Percentiles rank a stretch among this genome's conserved stretches.
Conservation (phyloP, 345 rosid genomes). For the Citrus mangshanensis region DNA sequence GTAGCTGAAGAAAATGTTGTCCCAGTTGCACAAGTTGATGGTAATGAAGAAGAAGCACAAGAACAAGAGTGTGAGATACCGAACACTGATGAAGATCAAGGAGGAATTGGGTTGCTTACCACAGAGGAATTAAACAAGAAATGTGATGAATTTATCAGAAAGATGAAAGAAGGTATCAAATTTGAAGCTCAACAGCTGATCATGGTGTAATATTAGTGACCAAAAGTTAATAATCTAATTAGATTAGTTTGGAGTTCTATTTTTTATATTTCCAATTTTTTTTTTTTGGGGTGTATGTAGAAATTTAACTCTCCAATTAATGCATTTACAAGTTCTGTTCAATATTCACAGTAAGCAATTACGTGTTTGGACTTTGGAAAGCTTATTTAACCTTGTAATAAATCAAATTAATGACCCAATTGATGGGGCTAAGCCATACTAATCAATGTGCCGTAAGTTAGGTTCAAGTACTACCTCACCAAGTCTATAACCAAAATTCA, state of each 20-base stretch:
- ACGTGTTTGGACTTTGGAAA: not conserved
- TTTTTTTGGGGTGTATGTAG: not conserved
- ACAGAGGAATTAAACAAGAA: conserved; percentile 62
- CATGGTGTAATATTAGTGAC: conserved; percentile 4
- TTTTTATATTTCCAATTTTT: not conserved
- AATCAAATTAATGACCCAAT: not conserved
- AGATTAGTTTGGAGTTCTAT: not conserved
- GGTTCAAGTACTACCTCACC: conserved; percentile 6
- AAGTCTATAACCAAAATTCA: not conserved
- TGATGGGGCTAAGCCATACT: not conserved
- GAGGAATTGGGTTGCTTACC: conserved; percentile 28
- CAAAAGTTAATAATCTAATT: not conserved
- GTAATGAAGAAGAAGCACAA: conserved; percentile 13
- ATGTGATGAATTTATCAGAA: conserved; percentile 69
- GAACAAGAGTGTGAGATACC: conserved; percentile 12
- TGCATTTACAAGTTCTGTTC: not conserved
- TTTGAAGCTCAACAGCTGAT: conserved; percentile 22
- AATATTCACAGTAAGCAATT: too few relatives aligned
- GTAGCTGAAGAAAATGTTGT: conserved; percentile 2
- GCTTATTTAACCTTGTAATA: not conserved
- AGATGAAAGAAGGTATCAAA: conserved; percentile 44
- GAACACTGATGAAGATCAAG: conserved; percentile 15
- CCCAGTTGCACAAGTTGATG: conserved; percentile 19
- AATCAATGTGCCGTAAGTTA: not conserved
- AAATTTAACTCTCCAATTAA: not conserved